Evolutionary conservation across 805 yeast genomes (phyloP).

Genomic region (Pichia exigua): DNA sequence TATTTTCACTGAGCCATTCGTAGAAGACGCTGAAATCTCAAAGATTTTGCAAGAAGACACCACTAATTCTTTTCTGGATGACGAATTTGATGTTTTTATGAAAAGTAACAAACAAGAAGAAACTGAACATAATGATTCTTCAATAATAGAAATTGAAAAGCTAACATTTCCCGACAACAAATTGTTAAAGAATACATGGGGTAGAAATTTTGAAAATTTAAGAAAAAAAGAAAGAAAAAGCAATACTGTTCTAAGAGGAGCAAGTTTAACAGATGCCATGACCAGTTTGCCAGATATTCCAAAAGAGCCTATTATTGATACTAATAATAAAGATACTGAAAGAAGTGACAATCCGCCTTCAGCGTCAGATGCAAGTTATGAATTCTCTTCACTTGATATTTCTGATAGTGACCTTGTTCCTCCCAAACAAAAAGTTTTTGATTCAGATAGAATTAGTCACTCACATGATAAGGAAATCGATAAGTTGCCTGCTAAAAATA

Average conservation of each 20-base stretch:
- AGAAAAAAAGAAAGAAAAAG: not conserved
- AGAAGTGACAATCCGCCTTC: not conserved
- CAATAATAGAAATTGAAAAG: not conserved
- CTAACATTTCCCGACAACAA: not conserved
- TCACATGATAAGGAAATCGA: no score
- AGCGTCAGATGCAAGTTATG: not conserved
- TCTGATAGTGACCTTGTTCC: not conserved
- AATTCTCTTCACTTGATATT: not conserved
- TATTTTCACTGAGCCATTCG: conserved; percentile 2
- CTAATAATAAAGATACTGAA: not conserved
- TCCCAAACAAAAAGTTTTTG: not conserved
- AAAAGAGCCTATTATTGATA: not conserved
- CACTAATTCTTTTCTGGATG: conserved; percentile 5
- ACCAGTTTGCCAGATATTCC: conserved; percentile 3
- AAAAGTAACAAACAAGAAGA: not conserved
- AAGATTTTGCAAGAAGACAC: conserved; percentile 8
- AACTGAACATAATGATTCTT: not conserved
- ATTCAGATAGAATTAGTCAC: not conserved
- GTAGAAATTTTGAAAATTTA: not conserved
- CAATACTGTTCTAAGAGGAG: not conserved
- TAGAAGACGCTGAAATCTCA: conserved; percentile 11
- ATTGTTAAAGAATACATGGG: not conserved
- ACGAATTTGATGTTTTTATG: conserved; percentile 1
- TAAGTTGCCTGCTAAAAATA: no score
- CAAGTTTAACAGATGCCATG: not conserved